Base-by-base conservation (phyloP, 148 eudicot genomes). In the Drosera capensis region DNA sequence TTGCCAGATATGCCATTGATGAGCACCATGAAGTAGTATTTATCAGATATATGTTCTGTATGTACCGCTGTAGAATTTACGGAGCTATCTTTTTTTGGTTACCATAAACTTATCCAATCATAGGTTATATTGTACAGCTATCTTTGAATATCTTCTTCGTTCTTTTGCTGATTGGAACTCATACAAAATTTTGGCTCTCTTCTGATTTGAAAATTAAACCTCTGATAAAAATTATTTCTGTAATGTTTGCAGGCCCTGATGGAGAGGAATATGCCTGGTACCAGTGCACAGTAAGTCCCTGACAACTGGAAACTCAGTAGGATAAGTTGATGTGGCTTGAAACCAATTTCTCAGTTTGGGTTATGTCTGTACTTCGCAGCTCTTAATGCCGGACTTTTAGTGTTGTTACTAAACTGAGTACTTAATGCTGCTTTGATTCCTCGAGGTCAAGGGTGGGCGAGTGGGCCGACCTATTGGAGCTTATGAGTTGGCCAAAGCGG, bases 231-330 rank as follows among this genome's bases (percentile, higher is more conserved):
- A 17, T 0, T 1, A 41, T 3, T 41, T 20, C 23, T 18, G 18
- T n/a, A 3, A 18, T 22, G 22, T 14, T 72, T 66, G 64, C 77
- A 90, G 95, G 95, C 62, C 97, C 97, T n/a, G 70, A 76, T 60
- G 99, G 94, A 47, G 99, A 90, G 67, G 74, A 80, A 43, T 85
- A 71, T 68, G 99, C 88, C 3, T 90, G 99, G 99, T 90, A 85
- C 47, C 95, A 90, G 56, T 90, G 99, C 80, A 90, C 99, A 45
- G 99, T 90, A 71, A 57, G 62, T 43, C 30, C 43, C 45, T 38
- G 23, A 25, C 23, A 44, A 38, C 35, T 53, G 12, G 24, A 25
- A 18, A 25, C 8, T 11, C n/a, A 49, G 5, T 9, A 24, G 5
- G 29, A 21, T 11, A 21, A 22, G 15, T 22, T 23, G 14, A 9